Conservation (phyloP, 176 grass and related monocot genomes). For the Carex scoparia region DNA sequence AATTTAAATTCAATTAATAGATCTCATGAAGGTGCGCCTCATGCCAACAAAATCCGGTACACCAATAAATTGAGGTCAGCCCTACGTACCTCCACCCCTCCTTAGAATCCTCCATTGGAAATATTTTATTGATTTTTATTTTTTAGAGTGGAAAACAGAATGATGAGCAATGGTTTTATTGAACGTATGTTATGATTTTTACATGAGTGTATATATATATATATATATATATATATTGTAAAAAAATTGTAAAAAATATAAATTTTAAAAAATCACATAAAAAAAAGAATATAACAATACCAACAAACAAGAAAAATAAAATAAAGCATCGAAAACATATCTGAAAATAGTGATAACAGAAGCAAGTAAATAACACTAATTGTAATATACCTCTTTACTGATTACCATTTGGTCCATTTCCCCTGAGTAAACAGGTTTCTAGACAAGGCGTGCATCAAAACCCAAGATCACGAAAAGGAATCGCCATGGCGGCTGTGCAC, state of each 20-base stretch:
- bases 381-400: background rate
- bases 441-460: conserved; percentile 75
- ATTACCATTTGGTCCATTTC: background rate
- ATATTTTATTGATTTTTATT: too few relatives aligned
- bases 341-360: background rate
- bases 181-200: too few relatives aligned
- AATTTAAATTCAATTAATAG: conserved; percentile 7
- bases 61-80: conserved; percentile 61
- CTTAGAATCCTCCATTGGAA: too few relatives aligned
- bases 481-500: conserved; percentile 59
- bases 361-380: background rate
- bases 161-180: too few relatives aligned
- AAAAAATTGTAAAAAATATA: too few relatives aligned
- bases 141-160: too few relatives aligned
- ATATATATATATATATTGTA: too few relatives aligned
- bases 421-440: conserved; percentile 37
- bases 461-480: conserved; percentile 35
- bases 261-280: too few relatives aligned
- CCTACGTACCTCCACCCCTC: background rate
- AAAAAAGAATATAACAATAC: background rate
- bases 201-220: too few relatives aligned
- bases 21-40: background rate
- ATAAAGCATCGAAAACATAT: background rate
- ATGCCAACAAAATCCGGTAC: conserved; percentile 26
- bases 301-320: background rate